Evolutionary conservation across 768 basidiomycete species (phyloP), one percentile per base, ranked within the genome.

Genomic region (Tulasnella calospora): DNA sequence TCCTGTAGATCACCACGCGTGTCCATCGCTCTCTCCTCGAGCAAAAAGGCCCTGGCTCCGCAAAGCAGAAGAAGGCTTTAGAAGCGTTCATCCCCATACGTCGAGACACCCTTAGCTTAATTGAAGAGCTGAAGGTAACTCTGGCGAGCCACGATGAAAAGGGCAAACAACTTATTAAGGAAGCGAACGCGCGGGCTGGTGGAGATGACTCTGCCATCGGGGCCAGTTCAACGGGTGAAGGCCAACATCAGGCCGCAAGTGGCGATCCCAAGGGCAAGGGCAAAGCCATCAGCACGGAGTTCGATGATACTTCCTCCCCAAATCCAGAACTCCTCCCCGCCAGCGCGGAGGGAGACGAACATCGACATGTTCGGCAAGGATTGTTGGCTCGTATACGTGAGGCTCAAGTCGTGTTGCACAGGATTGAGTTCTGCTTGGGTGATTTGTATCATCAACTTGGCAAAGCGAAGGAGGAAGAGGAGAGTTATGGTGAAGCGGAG

Each of bases 391-490:
- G 94, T 17, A 84, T 94, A 47, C 89, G 94, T 8, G 94, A 96
- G 79, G 88, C 85, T 57, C 85, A 86, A 40, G 85, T 96, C 40
- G 85, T 90, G 6, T 83, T 92, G 79, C 95, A 96, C 85, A 87
- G 89, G 72, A 88, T 92, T 69, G 90, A 90, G 81, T 96, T 97
- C 84, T 85, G 94, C 82, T 88, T 91, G 81, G 95, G 95, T 15
- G 94, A 96, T 81, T 87, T 92, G 0, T 90, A 90, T 79, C 94
- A 96, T 82, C 86, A 90, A 33, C 86, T 92, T 40, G 92, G 92
- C 2, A 84, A 87, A 38, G 84, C 84, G 7, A 85, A 83, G 0
- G 86, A 89, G 67, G 92, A 96, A 83, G 88, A 89, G 80, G 86
- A 85, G 51, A 88, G 90, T 0, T 97, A 97, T 82, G 87, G 81